Percentiles rank a stretch among this genome's conserved stretches.
phyloP scores from a whole-genome alignment of 768 basidiomycete species.

The Suillus alpinus region DNA sequence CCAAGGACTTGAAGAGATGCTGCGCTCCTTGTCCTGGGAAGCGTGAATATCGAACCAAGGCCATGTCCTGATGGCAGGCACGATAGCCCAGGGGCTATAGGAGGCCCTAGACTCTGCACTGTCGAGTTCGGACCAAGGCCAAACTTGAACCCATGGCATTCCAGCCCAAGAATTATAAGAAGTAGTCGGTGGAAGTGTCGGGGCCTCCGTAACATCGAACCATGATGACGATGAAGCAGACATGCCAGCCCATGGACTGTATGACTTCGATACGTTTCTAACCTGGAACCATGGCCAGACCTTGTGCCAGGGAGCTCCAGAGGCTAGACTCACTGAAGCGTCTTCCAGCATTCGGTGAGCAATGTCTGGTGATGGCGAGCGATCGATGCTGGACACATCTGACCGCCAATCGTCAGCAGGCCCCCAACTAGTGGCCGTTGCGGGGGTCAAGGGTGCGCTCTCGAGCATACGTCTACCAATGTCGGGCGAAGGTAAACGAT shows the following conservation, averaged over 20 bases:
- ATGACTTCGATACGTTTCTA: background rate
- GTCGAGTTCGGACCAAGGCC: conserved; percentile 2
- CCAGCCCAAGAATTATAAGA: conserved; percentile 1
- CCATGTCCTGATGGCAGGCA: background rate
- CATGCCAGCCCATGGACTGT: conserved; percentile 1
- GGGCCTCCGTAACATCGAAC: background rate
- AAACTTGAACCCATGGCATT: conserved; percentile 1
- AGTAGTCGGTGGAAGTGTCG: conserved; percentile 1
- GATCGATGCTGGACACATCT: conserved; percentile 30
- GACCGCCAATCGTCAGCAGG: conserved; percentile 44
- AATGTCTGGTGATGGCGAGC: conserved; percentile 55
- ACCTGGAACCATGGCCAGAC: conserved; percentile 11
- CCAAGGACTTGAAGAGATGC: conserved; percentile 7
- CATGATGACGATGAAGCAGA: background rate
- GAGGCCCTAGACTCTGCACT: background rate
- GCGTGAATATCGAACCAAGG: conserved; percentile 1
- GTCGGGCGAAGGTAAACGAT: conserved; percentile 55
- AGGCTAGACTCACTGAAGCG: conserved; percentile 38
- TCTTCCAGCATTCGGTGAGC: conserved; percentile 54
- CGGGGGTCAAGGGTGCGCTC: conserved; percentile 25
- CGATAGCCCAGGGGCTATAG: background rate
- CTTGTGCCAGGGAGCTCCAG: conserved; percentile 10
- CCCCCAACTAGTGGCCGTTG: conserved; percentile 50
- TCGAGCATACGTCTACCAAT: conserved; percentile 46
- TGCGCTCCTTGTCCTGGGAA: background rate